Evolutionary conservation across 2,329 filamentous ascomycete species (phyloP).

Genomic region (Metarhizium robertsii): DNA sequence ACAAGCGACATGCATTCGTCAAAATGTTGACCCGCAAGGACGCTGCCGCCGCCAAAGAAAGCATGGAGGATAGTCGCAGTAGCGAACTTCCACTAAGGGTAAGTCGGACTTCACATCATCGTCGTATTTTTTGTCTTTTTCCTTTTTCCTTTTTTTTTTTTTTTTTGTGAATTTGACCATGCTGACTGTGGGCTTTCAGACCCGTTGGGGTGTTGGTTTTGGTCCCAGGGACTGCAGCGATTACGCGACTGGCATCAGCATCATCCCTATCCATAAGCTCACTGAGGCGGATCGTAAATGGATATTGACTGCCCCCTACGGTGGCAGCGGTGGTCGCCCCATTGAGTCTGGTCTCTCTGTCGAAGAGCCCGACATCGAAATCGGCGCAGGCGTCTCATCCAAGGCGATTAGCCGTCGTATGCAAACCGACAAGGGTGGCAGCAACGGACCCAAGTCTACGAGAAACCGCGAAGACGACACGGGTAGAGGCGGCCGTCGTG

Average conservation of each 20-base stretch:
- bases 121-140: background rate
- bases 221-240: conserved; percentile 96
- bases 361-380: conserved; percentile 97
- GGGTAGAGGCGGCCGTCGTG: conserved; percentile 3
- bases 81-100: conserved; percentile 65
- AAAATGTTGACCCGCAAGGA: conserved; percentile 93
- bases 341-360: conserved; percentile 81
- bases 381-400: conserved; percentile 91
- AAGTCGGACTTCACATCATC: conserved; percentile 24
- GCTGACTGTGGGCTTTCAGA: conserved; percentile 39
- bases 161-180: background rate
- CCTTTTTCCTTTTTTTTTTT: no score
- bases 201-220: conserved; percentile 95
- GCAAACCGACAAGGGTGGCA: conserved; percentile 58
- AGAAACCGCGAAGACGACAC: conserved; percentile 32
- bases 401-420: conserved; percentile 69
- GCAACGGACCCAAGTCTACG: conserved; percentile 56
- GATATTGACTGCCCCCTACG: conserved; percentile 89
- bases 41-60: conserved; percentile 73
- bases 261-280: conserved; percentile 85
- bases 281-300: conserved; percentile 97
- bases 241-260: conserved; percentile 81
- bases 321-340: conserved; percentile 75
- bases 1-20: conserved; percentile 97
- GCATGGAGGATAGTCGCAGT: conserved; percentile 72